Percentiles rank a stretch among this genome's conserved stretches.
Conservation (phyloP, 805 yeast species). For the Scheffersomyces ergatensis region DNA sequence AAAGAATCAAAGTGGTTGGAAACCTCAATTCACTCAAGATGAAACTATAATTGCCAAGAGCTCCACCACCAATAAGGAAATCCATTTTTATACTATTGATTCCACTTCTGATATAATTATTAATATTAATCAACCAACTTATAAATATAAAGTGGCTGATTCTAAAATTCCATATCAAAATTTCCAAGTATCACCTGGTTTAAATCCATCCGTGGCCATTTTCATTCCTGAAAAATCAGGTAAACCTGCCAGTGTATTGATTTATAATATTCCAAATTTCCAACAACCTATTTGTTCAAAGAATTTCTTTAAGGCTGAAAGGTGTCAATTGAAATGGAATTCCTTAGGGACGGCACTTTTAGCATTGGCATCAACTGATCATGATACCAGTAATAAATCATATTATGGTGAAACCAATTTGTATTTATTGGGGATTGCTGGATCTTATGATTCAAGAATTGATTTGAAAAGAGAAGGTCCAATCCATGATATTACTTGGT, state of each 20-base stretch:
- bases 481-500: constrained; percentile 96
- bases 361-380: constrained; percentile 93
- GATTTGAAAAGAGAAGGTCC: constrained; percentile 91
- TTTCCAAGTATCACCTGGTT: constrained; percentile 81
- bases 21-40: constrained; percentile 83
- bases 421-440: constrained; percentile 87
- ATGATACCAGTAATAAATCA: constrained; percentile 88
- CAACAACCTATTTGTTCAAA: constrained; percentile 79
- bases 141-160: constrained; percentile 52
- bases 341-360: constrained; percentile 88
- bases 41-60: constrained; percentile 65
- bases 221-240: constrained; percentile 86
- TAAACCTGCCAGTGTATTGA: constrained; percentile 84
- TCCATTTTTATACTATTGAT: constrained; percentile 63
- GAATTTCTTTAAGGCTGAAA: constrained; percentile 92
- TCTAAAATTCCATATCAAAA: constrained; percentile 48
- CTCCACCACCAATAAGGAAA: constrained; percentile 52
- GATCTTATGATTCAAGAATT: constrained; percentile 86
- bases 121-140: constrained; percentile 49
- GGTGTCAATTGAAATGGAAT: constrained; percentile 92
- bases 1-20: constrained; percentile 87
- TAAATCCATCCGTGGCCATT: constrained; percentile 84
- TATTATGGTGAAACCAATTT: constrained; percentile 96
- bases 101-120: constrained; percentile 21
- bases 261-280: constrained; percentile 77